Evolutionary conservation across 805 yeast genomes (phyloP), one percentile per base, ranked within the genome.

Genomic region (Hermanozyma aechmeae): DNA sequence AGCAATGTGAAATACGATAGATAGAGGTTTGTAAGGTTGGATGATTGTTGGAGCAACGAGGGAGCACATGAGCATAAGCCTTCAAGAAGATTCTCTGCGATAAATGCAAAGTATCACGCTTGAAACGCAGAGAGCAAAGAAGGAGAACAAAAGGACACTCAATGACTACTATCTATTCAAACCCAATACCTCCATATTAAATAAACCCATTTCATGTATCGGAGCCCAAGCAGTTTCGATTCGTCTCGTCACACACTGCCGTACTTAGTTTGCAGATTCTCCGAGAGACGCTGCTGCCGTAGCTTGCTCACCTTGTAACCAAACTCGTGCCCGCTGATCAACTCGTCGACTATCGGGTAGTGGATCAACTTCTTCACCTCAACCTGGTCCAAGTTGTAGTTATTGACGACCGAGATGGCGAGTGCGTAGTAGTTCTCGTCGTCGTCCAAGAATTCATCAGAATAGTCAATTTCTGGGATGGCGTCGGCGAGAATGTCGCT

Each of bases 301-400:
- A 62, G 42, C 38, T 55, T 58, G 26, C 53, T 50, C 11, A 63
- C 68, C 33, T 58, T 61, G 39, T 17, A 10, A 10, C 20, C 20
- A 17, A 7, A 7, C 12, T 21, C 12, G 12, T 21, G 12, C 12
- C 8, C 12, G 13, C 7, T 7, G 12, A 38, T 42, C 26, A 40
- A 26, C 29, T 63, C 66, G 27, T 61, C 68, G n/a, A 61, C 66
- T 7, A 61, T 58, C 3, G 68, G 69, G 33, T 61, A 63, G 33
- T 63, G 60, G 17, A 62, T 39, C 28, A 61, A 27, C 30, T 44
- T 38, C 31, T 58, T 58, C 22, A 60, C 52, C 18, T 53, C 59
- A 3, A 26, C 29, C 33, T 56, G 63, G 31, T 61, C 47, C 29
- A 43, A 29, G 16, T 39, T 41, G 30, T 43, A 43, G 33, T 41